Evolutionary conservation across 139 green algal species (phyloP), one percentile per base, ranked within the genome.

Genomic region (Diplosphaera chodatii): DNA sequence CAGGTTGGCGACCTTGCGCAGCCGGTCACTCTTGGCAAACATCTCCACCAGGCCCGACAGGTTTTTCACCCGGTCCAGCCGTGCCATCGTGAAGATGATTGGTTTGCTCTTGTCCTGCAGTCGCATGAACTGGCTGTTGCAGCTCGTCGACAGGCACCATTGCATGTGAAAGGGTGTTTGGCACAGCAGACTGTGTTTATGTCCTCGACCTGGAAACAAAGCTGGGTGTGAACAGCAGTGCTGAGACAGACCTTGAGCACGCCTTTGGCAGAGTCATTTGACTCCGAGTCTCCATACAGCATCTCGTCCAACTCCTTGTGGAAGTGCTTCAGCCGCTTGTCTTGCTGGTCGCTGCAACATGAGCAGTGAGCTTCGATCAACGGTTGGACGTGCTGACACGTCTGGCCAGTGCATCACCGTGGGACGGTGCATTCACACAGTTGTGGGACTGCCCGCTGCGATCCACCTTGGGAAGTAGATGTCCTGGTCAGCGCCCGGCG

Each of bases 21-120:
- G 82, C 25, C 80, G 76, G 18, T 75, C 22, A 73, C 66, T 86
- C 41, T 32, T 55, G 40, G 62, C 90, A 69, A 84, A 96, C 86
- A 78, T 87, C 63, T 87, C 77, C 25, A 80, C 88, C 55, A 95
- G 82, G 16, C 88, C 86, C 22, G 85, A 89, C 67, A 96, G 73
- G 81, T 96, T 96, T 78, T 96, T 96, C n/a, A 96, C 88, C 13
- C 79, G 76, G 79, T 93, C 90, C 67, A 96, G 74, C 13, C 90
- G 78, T 2, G 90, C 88, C 88, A 95, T 95, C 66, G 78, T 87
- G 70, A 96, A 96, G 29, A 96, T 77, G 63, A 96, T 81, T 29
- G 90, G 90, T 74, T 93, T 93, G 34, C 72, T 71, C 23, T 55
- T 72, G 75, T 91, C 80, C 21, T 72, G 67, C n/a, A n/a, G n/a